phyloP scores from a whole-genome alignment of 73 alveolate genomes.

The Paramecium sexaurelia region DNA sequence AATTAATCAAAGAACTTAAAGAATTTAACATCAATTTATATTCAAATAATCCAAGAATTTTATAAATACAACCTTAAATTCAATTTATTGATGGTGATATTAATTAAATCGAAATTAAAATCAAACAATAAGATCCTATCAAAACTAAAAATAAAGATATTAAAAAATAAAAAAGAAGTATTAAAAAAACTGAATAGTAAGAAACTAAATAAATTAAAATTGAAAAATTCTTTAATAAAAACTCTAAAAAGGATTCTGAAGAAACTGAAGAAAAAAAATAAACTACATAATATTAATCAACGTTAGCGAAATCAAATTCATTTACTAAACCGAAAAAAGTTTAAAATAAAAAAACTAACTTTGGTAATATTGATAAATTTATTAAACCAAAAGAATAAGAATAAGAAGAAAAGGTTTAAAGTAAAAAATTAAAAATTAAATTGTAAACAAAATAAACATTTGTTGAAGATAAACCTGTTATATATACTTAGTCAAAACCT shows the following conservation, averaged over 20 bases:
- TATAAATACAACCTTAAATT: neutral
- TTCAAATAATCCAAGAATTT: constrained; percentile 72
- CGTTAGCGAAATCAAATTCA: neutral
- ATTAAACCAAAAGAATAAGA: neutral
- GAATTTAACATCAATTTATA: constrained; percentile 37
- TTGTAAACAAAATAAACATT: neutral
- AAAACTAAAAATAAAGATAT: neutral
- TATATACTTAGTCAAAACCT: neutral
- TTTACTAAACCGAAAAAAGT: neutral
- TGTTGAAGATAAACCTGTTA: neutral
- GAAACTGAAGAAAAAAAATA: neutral
- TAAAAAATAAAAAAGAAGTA: neutral
- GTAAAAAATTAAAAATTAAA: neutral
- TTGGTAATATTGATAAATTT: neutral
- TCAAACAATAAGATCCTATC: neutral
- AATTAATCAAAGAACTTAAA: constrained; percentile 32
- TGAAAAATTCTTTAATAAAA: neutral
- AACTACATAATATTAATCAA: neutral
- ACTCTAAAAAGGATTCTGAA: neutral
- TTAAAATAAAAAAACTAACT: neutral
- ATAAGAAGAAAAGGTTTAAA: neutral
- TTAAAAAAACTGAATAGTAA: neutral
- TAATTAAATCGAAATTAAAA: neutral
- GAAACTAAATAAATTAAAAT: neutral
- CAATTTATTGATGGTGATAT: constrained; percentile 33